A percentile compares a stretch with the other conserved stretches of the same genome.
These are phyloP conservation scores for Plasmodium chabaudi DNA, from an alignment of 169 alveolate species.

Conservation along the genomic window DNA sequence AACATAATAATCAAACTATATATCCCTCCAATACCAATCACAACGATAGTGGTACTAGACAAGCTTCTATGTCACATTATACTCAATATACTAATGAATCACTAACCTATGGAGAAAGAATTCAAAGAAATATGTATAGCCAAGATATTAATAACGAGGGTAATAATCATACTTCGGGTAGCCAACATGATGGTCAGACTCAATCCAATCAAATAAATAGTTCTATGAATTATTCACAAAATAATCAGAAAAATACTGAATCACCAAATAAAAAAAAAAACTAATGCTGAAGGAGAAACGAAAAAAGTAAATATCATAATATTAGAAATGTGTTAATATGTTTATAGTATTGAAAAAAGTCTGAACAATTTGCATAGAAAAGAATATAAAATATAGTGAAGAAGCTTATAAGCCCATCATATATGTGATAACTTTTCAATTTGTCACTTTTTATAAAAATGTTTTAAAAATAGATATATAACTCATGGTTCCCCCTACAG, in stretches of 20 bases:
- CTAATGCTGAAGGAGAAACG: background rate
- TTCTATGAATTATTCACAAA: background rate
- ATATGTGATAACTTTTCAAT: too few relatives aligned
- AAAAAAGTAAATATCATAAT: too few relatives aligned
- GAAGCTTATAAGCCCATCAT: too few relatives aligned
- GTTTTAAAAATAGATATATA: too few relatives aligned
- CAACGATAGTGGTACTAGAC: background rate
- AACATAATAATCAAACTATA: constrained; percentile 13
- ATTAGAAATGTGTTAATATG: too few relatives aligned
- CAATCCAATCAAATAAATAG: background rate
- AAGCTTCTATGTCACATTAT: constrained; percentile 34
- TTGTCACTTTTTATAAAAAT: too few relatives aligned
- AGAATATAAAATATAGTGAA: too few relatives aligned
- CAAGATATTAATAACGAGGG: background rate
- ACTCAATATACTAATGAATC: constrained; percentile 26
- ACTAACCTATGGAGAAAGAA: constrained; percentile 16
- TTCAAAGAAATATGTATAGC: constrained; percentile 21
- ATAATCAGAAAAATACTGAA: constrained; percentile 3
- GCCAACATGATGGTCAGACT: background rate
- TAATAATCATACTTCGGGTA: background rate
- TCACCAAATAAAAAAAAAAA: background rate
- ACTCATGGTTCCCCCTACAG: too few relatives aligned
- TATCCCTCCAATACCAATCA: background rate
- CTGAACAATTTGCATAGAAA: too few relatives aligned
- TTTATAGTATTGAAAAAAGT: too few relatives aligned